Evolutionary conservation across 805 yeast species (phyloP), one percentile per base, ranked within the genome.

Genomic region (Priceomyces medius): DNA sequence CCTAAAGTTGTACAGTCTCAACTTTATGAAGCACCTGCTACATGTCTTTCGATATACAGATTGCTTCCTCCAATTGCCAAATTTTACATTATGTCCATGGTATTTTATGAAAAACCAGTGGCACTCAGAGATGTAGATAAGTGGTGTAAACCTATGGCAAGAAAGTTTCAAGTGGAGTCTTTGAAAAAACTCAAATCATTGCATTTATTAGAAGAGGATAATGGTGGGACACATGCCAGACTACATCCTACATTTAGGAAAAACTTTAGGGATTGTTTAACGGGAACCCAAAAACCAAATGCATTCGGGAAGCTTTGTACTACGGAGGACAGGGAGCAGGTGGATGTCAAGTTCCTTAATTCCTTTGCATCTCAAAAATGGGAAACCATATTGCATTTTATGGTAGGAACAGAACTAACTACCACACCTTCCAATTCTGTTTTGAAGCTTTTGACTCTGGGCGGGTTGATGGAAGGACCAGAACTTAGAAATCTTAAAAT

Each of bases 331-430:
- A 75, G 78, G 34, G 76, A 77, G 41, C 66, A 67, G 21, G 84
- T 85, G 3, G 81, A 78, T 35, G 63, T 81, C n/a, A 75, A 73
- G 27, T 84, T 83, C 53, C 68, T 91, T 36, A 95, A 88, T 50
- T 71, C 71, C 29, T 90, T 88, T 63, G 95, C 97, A 10, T 76
- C 88, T 5, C 77, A 75, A 35, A 88, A 85, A 57, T 93, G 99
- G 99, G 99, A 93, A 59, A 80, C 88, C 6, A 91, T 93, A 51
- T 71, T 93, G 53, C 98, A 93, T 71, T 93, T 84, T 67, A 91
- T 93, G 98, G 99, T 93, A 33, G 97, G 98, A 2, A 88, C 97
- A 0, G 86, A 87, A 38, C 66, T 83, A 35, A 71, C 77, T 8
- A 74, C 71, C 13, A 66, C 78, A 2, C 96, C 97, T 2, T 83